phyloP scores from a whole-genome alignment of 176 grass and related monocot genomes.

The Saccharum officinarum region DNA sequence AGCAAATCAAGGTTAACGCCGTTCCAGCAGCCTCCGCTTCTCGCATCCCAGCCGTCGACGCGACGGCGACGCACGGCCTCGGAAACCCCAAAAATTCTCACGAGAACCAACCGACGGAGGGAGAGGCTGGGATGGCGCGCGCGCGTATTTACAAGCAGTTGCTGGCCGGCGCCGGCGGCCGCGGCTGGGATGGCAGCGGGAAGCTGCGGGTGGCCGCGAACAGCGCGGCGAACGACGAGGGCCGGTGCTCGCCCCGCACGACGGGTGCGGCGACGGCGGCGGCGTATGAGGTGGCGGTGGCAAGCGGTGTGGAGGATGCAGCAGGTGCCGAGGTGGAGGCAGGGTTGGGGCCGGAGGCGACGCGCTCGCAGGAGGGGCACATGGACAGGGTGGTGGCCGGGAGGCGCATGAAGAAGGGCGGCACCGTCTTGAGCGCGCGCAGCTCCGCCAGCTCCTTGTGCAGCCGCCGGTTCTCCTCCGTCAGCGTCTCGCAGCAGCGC shows the following conservation, averaged over 20 bases:
- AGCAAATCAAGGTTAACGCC: conserved; percentile 26
- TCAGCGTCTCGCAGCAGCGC: conserved; percentile 82
- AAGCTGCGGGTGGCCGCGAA: conserved; percentile 48
- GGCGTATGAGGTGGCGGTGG: neutral
- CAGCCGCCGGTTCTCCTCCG: conserved; percentile 83
- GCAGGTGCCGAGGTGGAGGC: conserved; percentile 20
- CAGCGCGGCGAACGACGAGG: conserved; percentile 65
- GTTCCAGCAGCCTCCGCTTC: neutral
- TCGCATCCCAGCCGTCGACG: conserved; percentile 40
- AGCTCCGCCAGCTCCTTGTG: conserved; percentile 89
- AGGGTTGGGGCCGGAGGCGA: conserved; percentile 39
- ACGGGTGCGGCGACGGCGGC: neutral
- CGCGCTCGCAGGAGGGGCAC: conserved; percentile 94
- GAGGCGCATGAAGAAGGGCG: conserved; percentile 83
- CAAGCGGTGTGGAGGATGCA: neutral
- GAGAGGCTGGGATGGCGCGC: neutral
- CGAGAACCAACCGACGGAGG: conserved; percentile 3
- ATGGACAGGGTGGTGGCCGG: conserved; percentile 93
- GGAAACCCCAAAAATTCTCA: conserved; percentile 44
- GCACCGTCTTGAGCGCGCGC: conserved; percentile 64
- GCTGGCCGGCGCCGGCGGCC: conserved; percentile 45
- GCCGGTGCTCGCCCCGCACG: conserved; percentile 14
- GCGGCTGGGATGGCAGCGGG: conserved; percentile 31
- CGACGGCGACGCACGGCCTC: conserved; percentile 39
- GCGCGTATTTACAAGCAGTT: conserved; percentile 46